Base-by-base conservation (phyloP, 768 basidiomycete genomes). In the Clavaria fumosa region DNA sequence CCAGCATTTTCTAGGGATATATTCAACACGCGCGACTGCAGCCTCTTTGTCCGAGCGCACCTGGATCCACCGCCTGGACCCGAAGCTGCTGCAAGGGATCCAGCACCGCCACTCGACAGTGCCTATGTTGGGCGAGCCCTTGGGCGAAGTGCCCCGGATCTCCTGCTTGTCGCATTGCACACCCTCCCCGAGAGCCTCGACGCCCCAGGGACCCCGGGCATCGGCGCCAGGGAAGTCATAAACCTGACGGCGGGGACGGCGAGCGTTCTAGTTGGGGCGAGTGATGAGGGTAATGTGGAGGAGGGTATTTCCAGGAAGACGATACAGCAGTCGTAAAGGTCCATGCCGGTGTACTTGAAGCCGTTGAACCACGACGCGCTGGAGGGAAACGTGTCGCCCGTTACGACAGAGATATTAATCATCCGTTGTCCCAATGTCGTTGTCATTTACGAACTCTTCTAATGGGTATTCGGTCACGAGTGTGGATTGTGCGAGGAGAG, bases 281-380 rank as follows among this genome's bases (percentile, higher is more conserved):
- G n/a, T n/a, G n/a, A n/a, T n/a, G n/a, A n/a, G n/a, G n/a, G n/a
- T n/a, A n/a, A n/a, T n/a, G n/a, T n/a, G n/a, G n/a, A n/a, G 3
- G 36, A 17, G 14, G 31, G 31, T 7, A 38, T 26, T 11, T 35
- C 19, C 17, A 55, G 39, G 30, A 49, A 20, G 27, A 53, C 42
- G 30, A 55, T 42, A 39, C 53, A 53, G 37, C 48, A 45, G 41
- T 55, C 52, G 41, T 55, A 53, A 3, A 53, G 32, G 22, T 52
- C 50, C 41, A 50, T 53, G 0, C 46, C 39, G 5, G 41, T 46
- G n/a, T 41, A 34, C 10, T 36, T 22, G 3, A 43, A 35, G 7
- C 53, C 52, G 12, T 36, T 31, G 18, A 52, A 44, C 53, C 53
- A 55, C 11, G 48, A 37, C 2, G 43, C 50, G 27, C 44, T 47